Evolutionary conservation across 2,329 filamentous ascomycete genomes (phyloP).

Genomic region (Ceratocystis diversiconidia): DNA sequence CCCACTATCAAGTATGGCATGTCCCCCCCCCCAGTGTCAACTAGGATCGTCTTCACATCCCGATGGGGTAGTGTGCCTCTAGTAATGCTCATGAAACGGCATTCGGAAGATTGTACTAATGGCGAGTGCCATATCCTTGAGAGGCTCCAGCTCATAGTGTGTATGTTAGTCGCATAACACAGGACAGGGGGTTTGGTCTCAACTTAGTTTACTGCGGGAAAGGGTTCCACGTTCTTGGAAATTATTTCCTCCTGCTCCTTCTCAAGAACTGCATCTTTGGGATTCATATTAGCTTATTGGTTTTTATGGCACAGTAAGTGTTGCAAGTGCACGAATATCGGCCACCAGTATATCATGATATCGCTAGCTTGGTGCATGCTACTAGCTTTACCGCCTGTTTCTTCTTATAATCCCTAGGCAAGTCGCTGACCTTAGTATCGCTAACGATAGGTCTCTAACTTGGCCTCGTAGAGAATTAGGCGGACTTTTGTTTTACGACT

Average conservation of each 20-base stretch:
- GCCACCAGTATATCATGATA: conserved; percentile 31
- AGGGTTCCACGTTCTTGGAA: no score
- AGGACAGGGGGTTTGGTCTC: no score
- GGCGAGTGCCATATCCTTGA: no score
- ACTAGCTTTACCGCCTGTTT: conserved; percentile 27
- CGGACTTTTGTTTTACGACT: conserved; percentile 21
- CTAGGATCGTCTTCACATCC: conserved; percentile 25
- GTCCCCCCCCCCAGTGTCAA: conserved; percentile 28
- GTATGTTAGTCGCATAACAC: no score
- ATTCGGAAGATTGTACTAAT: no score
- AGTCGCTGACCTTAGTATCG: conserved; percentile 32
- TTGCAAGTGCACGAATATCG: conserved; percentile 19
- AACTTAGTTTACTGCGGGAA: no score
- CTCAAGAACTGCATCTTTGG: background rate
- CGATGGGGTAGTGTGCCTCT: conserved; percentile 25
- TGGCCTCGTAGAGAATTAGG: conserved; percentile 33
- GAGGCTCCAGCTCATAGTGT: no score
- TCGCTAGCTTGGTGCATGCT: conserved; percentile 25
- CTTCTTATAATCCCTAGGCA: conserved; percentile 32
- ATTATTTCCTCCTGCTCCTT: conserved; percentile 2
- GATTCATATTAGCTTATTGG: background rate
- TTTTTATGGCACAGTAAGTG: background rate
- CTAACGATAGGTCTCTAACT: conserved; percentile 27
- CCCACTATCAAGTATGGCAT: conserved; percentile 22
- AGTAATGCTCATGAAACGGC: conserved; percentile 26